Base-by-base conservation (phyloP, 345 rosid species). In the Brassica carinata region DNA sequence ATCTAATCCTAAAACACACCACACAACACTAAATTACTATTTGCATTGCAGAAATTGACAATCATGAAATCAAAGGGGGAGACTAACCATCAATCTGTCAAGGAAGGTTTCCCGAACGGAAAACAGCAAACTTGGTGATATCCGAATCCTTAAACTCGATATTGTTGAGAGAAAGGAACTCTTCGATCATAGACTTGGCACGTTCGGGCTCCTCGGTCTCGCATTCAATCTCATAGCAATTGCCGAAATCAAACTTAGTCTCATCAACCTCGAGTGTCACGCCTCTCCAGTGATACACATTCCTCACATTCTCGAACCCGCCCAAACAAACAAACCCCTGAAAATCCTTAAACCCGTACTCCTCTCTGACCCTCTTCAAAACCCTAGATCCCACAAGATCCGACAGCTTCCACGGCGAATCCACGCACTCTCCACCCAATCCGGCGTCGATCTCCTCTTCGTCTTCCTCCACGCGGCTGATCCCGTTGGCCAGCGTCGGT, bases 391-490 rank as follows among this genome's bases (percentile, higher is more conserved):
- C 23, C 23, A 19, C 88, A 7, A 84, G 40, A 38, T 61, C 73
- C 3, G 75, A 74, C 43, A 95, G 71, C 85, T 79, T 88, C 0
- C 14, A 58, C 7, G 93, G 90, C 0, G 88, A 85, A 0, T 79
- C 86, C 13, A 85, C 89, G 69, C 93, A 91, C 15, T 84, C 85
- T 29, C 84, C 75, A 0, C 81, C 93, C 2, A 74, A 10, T 2
- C 3, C 76, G 0, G 79, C 83, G 1, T 91, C 92, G 43, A 93
- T 55, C 1, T 95, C 93, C 81, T 91, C 99, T 82, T 90, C 97
- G 68, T 93, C 96, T 80, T 95, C 97, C 69, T 89, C 96, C 8
- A 95, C 97, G 6, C 93, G 96, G 62, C 99, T 91, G 6, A 93
- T 88, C 19, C 98, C 97, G 19, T 93, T 79, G 29, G 84, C 72